phyloP scores from a whole-genome alignment of 2,329 filamentous ascomycete species.

The Claviceps capensis region DNA sequence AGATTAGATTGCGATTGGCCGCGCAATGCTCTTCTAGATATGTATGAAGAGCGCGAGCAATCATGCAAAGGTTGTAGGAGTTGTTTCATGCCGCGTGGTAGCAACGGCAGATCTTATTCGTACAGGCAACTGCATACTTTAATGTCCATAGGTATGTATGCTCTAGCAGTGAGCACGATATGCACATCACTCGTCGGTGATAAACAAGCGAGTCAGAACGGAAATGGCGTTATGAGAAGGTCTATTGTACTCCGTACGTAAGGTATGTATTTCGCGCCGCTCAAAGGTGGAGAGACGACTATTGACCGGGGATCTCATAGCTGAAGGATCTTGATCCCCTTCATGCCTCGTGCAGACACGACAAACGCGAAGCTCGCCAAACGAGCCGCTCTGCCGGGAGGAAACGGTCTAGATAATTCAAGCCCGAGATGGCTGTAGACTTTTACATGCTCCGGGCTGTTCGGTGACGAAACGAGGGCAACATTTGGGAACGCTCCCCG shows the following conservation, averaged over 20 bases:
- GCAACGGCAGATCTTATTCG: not conserved
- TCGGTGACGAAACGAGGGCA: too few species aligned
- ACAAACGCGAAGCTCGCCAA: not conserved
- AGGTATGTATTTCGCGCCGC: not conserved
- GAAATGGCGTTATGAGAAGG: not conserved
- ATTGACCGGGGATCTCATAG: not conserved
- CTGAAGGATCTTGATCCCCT: not conserved
- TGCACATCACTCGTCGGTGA: not conserved
- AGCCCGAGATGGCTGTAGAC: too few species aligned
- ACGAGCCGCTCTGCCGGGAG: too few species aligned
- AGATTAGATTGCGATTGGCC: not conserved
- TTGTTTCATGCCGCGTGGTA: not conserved
- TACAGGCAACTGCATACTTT: too few species aligned
- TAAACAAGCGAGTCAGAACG: not conserved
- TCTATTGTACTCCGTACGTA: too few species aligned
- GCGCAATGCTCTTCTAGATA: not conserved
- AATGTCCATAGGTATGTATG: too few species aligned
- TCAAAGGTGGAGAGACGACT: not conserved
- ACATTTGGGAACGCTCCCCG: too few species aligned
- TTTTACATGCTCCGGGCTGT: too few species aligned
- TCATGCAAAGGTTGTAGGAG: not conserved
- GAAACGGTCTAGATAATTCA: too few species aligned
- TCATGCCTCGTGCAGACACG: not conserved
- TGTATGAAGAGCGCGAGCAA: not conserved
- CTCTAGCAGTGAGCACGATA: too few species aligned